Evolutionary conservation across 768 basidiomycete species (phyloP).

Genomic region (Fomitopsis serialis): DNA sequence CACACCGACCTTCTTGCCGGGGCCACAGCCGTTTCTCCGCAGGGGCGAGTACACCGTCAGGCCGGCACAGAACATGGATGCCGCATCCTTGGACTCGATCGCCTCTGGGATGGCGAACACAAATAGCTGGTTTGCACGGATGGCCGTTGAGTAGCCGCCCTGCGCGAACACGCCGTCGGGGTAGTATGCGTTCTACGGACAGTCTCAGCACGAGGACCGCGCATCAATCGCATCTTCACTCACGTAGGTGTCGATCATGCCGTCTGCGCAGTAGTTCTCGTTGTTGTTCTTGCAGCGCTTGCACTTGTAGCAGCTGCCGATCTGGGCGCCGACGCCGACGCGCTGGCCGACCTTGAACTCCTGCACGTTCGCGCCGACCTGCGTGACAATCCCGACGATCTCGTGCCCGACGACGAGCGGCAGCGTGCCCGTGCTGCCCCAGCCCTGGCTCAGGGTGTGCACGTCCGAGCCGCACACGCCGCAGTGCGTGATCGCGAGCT

Average conservation of each 20-base stretch:
- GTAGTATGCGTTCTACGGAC: slow-evolving; percentile 26
- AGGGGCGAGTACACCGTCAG: slow-evolving; percentile 58
- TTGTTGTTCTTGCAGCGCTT: slow-evolving; percentile 40
- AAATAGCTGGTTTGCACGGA: slow-evolving; percentile 43
- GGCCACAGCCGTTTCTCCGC: slow-evolving; percentile 42
- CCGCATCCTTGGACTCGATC: slow-evolving; percentile 43
- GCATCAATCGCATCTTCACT: slow-evolving; percentile 6
- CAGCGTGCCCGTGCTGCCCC: slow-evolving; percentile 20
- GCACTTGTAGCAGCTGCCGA: slow-evolving; percentile 45
- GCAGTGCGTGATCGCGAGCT: slow-evolving; percentile 43
- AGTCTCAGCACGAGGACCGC: background rate
- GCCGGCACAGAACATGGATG: slow-evolving; percentile 60
- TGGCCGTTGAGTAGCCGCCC: slow-evolving; percentile 41
- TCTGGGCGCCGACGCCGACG: slow-evolving; percentile 46
- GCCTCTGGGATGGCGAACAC: slow-evolving; percentile 51
- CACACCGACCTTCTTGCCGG: slow-evolving; percentile 59
- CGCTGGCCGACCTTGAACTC: slow-evolving; percentile 52
- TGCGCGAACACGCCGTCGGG: slow-evolving; percentile 33
- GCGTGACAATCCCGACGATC: slow-evolving; percentile 45
- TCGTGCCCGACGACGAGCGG: slow-evolving; percentile 34
- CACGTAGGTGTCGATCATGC: slow-evolving; percentile 33
- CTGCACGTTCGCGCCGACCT: slow-evolving; percentile 46
- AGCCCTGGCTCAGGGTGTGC: slow-evolving; percentile 34
- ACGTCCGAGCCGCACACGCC: slow-evolving; percentile 47
- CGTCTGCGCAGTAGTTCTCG: slow-evolving; percentile 52